Evolutionary conservation across 2,329 filamentous ascomycete species (phyloP).

Genomic region (Aureobasidium lini): DNA sequence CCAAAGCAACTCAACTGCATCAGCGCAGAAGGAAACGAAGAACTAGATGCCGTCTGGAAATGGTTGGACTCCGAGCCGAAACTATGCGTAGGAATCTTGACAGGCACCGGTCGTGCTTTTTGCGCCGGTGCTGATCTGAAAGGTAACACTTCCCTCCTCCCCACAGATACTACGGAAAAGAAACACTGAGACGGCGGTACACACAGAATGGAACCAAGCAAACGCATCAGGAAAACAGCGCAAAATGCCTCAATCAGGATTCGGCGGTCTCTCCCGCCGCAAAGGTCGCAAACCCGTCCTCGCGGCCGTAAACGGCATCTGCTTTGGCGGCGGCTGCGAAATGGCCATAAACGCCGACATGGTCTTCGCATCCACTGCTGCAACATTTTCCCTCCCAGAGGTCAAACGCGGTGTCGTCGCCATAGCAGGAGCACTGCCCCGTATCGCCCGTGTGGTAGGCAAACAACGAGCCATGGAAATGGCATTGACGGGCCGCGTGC

Average conservation of each 20-base stretch:
- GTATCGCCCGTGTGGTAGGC: slow-evolving; percentile 59
- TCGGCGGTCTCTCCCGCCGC: slow-evolving; percentile 60
- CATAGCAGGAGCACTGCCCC: slow-evolving; percentile 61
- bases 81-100: slow-evolving; percentile 27
- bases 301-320: slow-evolving; percentile 68
- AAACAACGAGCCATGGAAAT: slow-evolving; percentile 64
- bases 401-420: slow-evolving; percentile 64
- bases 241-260: slow-evolving; percentile 41
- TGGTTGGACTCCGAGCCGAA: slow-evolving; percentile 29
- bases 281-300: slow-evolving; percentile 67
- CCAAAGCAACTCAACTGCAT: slow-evolving; percentile 30
- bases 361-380: slow-evolving; percentile 52
- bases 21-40: slow-evolving; percentile 25
- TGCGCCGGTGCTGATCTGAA: slow-evolving; percentile 31
- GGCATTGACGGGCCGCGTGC: slow-evolving; percentile 55
- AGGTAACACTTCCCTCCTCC: slow-evolving; percentile 19
- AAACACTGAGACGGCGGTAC: background rate
- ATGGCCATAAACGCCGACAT: slow-evolving; percentile 68
- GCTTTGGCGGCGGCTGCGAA: slow-evolving; percentile 69
- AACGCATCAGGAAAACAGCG: slow-evolving; percentile 21
- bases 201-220: slow-evolving; percentile 27
- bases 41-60: slow-evolving; percentile 26
- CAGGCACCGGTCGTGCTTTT: slow-evolving; percentile 29
- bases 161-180: too few relatives aligned
- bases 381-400: slow-evolving; percentile 63